Conservation (phyloP, 805 yeast species). For the Sugiyamaella lignohabitans region DNA sequence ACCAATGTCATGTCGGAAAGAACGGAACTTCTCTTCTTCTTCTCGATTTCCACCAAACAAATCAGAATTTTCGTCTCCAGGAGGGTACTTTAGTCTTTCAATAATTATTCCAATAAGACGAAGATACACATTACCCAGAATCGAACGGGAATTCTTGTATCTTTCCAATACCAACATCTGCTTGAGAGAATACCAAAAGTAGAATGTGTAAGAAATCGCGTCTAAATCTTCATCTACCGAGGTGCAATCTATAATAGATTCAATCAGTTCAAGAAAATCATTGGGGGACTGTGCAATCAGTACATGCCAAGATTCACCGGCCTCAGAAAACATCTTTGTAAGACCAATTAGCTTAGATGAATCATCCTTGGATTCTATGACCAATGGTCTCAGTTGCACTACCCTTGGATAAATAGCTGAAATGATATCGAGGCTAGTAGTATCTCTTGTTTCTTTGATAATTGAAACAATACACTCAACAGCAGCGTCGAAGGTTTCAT, state of each 20-base stretch:
- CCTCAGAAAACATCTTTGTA: conserved; percentile 76
- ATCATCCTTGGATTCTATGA: conserved; percentile 37
- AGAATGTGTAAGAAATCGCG: conserved; percentile 81
- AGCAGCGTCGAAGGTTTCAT: conserved; percentile 70
- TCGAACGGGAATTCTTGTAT: conserved; percentile 45
- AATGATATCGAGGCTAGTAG: conserved; percentile 47
- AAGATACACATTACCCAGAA: conserved; percentile 49
- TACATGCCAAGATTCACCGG: conserved; percentile 95
- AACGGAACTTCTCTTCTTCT: conserved; percentile 86
- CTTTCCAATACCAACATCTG: conserved; percentile 55
- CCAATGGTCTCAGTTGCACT: conserved; percentile 49
- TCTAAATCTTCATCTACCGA: conserved; percentile 78
- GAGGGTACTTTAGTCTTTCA: conserved; percentile 70
- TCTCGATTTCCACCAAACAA: conserved; percentile 65
- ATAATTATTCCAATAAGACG: conserved; percentile 56
- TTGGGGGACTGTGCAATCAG: conserved; percentile 66
- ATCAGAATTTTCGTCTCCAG: conserved; percentile 34
- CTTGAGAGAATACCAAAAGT: conserved; percentile 83
- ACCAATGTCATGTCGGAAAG: conserved; percentile 94
- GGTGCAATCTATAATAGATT: conserved; percentile 63
- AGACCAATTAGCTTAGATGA: conserved; percentile 61
- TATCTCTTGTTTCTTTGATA: conserved; percentile 73
- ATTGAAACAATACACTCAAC: conserved; percentile 82
- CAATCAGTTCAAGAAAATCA: conserved; percentile 66
- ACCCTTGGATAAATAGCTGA: conserved; percentile 64